Base-by-base conservation (phyloP, 2,329 filamentous ascomycete species). In the Penicillium sp. region DNA sequence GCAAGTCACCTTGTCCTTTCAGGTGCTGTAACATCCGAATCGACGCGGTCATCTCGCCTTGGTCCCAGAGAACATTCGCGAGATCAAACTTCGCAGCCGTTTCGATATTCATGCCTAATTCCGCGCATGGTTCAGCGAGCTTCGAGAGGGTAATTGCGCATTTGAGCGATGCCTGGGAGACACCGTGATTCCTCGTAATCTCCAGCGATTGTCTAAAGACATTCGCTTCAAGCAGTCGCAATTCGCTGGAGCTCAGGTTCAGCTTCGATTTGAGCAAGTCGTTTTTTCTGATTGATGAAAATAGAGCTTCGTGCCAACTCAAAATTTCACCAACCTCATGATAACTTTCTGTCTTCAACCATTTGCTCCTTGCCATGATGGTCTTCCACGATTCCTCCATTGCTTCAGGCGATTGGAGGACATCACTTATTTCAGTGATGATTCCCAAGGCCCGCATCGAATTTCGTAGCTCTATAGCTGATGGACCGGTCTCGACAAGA, bases 51-150 rank as follows among this genome's bases (percentile, higher is more conserved):
- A 88, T 87, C 67, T 98, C 91, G 10, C 89, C 89, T 63, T 95
- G 86, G 52, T 94, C 89, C 91, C 93, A 98, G 1, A 98, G 74
- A 6, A 94, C 89, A 60, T 86, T 89, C 9, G 94, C 90, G 6
- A 87, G 81, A 66, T 97, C 93, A 44, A 91, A 80, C 53, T 84
- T 82, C 31, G 89, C 81, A 10, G 84, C 84, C 10, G 84, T 86
- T 61, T 89, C 85, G 36, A 96, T 81, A 47, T 83, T 79, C 2
- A 97, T 70, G 0, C 86, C 87, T n/a, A 88, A 68, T 0, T 79
- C 74, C 49, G 78, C 77, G 62, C 87, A 93, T 3, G 82, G 74
- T 5, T 74, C 65, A n/a, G 89, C 80, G 22, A 97, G 76, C 45
- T 87, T 82, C 10, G 82, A 86, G n/a, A 98, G 76, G 22, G 85